Percentiles rank a stretch among this genome's conserved stretches.
These are phyloP conservation scores for Agaricus sinodeliciosus DNA, from an alignment of 768 basidiomycete species.

Conservation along the genomic window DNA sequence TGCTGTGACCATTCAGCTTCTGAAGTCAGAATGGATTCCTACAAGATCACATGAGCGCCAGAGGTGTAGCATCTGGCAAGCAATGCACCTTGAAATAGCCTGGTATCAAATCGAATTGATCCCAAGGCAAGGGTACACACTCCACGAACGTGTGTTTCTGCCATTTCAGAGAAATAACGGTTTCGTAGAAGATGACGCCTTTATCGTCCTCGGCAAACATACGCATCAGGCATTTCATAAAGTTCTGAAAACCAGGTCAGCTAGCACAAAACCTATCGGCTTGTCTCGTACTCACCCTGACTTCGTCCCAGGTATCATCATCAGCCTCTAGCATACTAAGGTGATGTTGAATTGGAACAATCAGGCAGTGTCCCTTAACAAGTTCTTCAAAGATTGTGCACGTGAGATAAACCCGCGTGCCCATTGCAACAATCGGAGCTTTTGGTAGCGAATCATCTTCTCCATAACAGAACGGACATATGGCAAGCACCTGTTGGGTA, in stretches of 20 bases:
- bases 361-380: conserved; percentile 87
- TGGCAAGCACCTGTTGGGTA: conserved; percentile 84
- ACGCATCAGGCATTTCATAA: conserved; percentile 90
- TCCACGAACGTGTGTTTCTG: conserved; percentile 94
- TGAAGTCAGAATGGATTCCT: conserved; percentile 92
- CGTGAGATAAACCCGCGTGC: conserved; percentile 85
- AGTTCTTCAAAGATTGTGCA: conserved; percentile 86
- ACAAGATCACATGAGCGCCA: background rate
- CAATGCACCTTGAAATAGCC: conserved; percentile 80
- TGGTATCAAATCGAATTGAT: conserved; percentile 78
- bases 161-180: conserved; percentile 76
- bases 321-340: conserved; percentile 88
- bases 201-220: conserved; percentile 93
- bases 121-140: conserved; percentile 89
- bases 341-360: conserved; percentile 94
- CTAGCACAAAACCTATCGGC: background rate
- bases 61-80: background rate
- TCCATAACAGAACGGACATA: conserved; percentile 85
- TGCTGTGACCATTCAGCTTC: conserved; percentile 99
- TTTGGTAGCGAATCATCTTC: conserved; percentile 89
- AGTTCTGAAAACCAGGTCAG: conserved; percentile 37
- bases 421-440: conserved; percentile 85
- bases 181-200: conserved; percentile 94
- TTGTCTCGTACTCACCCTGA: conserved; percentile 53
- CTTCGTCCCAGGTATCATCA: conserved; percentile 98